Evolutionary conservation across 1,284 basidiomycete species (phyloP).

Genomic region (Coniophora puteana): DNA sequence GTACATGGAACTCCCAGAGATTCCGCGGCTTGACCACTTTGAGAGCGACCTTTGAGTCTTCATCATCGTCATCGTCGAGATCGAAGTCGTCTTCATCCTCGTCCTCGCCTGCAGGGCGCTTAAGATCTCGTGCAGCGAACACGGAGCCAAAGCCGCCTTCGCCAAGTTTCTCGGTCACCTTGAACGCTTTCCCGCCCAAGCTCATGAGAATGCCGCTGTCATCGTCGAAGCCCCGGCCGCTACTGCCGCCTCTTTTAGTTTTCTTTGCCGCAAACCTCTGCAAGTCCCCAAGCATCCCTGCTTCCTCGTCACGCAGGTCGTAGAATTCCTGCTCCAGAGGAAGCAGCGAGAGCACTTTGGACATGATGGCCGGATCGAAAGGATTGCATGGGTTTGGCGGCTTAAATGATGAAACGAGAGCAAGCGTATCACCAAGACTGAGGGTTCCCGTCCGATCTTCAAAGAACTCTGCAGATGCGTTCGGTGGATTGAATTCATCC

Average conservation of each 20-base stretch:
- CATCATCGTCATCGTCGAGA: constrained; percentile 54
- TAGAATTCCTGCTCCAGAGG: constrained; percentile 63
- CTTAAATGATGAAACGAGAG: constrained; percentile 56
- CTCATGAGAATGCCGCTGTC: constrained; percentile 41
- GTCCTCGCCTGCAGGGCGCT: constrained; percentile 40
- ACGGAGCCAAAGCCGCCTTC: constrained; percentile 97
- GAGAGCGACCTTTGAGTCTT: constrained; percentile 71
- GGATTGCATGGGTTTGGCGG: constrained; percentile 90
- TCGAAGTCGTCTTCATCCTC: constrained; percentile 59
- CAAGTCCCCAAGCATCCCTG: constrained; percentile 62
- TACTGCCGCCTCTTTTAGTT: constrained; percentile 44
- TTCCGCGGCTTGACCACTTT: constrained; percentile 91
- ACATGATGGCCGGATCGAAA: constrained; percentile 66
- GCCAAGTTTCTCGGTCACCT: constrained; percentile 84
- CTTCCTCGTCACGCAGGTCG: constrained; percentile 54
- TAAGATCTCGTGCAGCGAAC: constrained; percentile 73
- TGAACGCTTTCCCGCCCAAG: constrained; percentile 62
- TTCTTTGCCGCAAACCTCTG: constrained; percentile 62
- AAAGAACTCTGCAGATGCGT: constrained; percentile 17
- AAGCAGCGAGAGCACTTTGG: constrained; percentile 64
- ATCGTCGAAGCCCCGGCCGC: constrained; percentile 36
- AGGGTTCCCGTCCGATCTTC: constrained; percentile 60
- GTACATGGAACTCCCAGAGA: constrained; percentile 91
- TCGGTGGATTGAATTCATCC: constrained; percentile 29
- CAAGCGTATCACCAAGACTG: constrained; percentile 61